Base-by-base conservation (phyloP, 768 basidiomycete genomes). In the Hortiboletus campestris region DNA sequence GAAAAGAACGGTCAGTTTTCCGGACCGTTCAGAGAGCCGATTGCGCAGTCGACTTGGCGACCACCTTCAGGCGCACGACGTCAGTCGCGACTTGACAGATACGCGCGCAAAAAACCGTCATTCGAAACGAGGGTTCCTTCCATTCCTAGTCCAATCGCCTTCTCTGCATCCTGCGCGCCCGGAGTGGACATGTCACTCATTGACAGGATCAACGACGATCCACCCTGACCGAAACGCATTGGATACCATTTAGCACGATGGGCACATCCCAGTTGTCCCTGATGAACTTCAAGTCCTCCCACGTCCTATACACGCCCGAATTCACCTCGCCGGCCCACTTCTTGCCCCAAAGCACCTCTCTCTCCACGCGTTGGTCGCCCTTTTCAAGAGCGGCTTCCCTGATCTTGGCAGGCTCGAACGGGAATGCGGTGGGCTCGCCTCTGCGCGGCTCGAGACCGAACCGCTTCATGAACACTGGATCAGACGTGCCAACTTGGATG, bases 21-120 rank as follows among this genome's bases (percentile, higher is more conserved):
- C 88, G 13, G 77, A 69, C 4, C 64, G 63, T 65, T 90, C 17
- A 94, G 72, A 0, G 91, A 85, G 2, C 86, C 83, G 19, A 93
- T 83, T 3, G 85, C 88, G 2, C 91, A 91, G 65, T 95, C 94
- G 2, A 89, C 74, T 66, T 90, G 88, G 19, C 89, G 80, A 6
- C 87, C 89, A 46, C 88, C 88, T 89, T 46, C 1, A 47, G 17
- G 29, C 5, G 9, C 20, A 38, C 11, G 31, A 11, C n/a, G 6
- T 60, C 38, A 52, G 42, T 12, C 25, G 4, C 25, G 2, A 3
- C 25, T 3, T 9, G 3, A 32, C 10, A 49, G 8, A 29, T 6
- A 19, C n/a, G 14, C 16, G 31, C 17, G 22, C 22, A 44, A 22
- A 34, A 9, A 13, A 69, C 69, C 69, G 17, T 78, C 77, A 42